phyloP scores from a whole-genome alignment of 345 rosid species.

The Ricinus communis region DNA sequence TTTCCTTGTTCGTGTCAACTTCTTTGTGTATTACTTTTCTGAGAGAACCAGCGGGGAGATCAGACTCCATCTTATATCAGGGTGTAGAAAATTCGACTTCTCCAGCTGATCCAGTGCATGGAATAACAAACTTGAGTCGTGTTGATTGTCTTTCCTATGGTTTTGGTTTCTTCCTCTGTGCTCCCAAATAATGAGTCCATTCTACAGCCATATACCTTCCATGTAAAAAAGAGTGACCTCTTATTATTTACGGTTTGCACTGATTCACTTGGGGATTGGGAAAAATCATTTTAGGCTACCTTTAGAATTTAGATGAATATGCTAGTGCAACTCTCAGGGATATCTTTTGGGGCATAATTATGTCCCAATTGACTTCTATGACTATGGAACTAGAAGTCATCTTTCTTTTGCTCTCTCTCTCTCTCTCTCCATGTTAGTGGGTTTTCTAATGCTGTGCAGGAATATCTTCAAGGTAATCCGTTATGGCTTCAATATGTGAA shows the following conservation, averaged over 20 bases:
- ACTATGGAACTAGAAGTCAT: too few species aligned
- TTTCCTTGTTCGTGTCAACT: not conserved
- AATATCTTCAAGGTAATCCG: conserved; percentile 96
- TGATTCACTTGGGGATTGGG: too few species aligned
- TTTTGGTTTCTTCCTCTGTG: not conserved
- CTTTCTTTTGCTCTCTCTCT: too few species aligned
- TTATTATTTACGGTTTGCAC: not conserved
- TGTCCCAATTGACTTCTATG: too few species aligned
- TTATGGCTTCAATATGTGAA: conserved; percentile 87
- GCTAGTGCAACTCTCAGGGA: not conserved
- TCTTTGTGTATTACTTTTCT: not conserved
- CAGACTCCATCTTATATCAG: not conserved
- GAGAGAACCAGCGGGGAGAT: not conserved
- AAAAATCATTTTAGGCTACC: too few species aligned
- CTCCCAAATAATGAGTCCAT: not conserved
- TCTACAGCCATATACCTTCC: not conserved
- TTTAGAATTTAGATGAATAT: not conserved
- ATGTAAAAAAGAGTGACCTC: not conserved
- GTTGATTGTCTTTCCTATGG: not conserved
- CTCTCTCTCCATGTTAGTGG: not conserved
- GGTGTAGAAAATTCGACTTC: not conserved
- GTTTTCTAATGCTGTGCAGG: conserved; percentile 43
- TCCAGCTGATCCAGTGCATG: not conserved
- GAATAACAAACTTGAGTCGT: not conserved
- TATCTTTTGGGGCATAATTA: not conserved